Base-by-base conservation (phyloP, 2,329 filamentous ascomycete genomes). In the Alternaria triticimaculans region DNA sequence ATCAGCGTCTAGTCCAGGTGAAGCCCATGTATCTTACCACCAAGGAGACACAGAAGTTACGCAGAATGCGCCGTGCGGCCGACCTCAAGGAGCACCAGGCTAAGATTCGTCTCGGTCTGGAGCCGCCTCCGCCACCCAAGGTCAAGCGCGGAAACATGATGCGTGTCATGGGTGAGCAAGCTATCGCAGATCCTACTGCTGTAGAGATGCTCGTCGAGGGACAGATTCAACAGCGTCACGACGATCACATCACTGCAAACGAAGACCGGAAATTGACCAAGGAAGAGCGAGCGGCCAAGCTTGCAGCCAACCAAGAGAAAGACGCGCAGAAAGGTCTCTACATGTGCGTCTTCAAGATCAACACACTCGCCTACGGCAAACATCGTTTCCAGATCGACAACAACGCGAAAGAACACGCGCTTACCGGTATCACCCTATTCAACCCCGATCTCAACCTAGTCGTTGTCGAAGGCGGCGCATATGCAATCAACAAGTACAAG, bases 141-240 rank as follows among this genome's bases (percentile, higher is more conserved):
- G 93, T 99, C 71, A 98, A 97, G 83, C 96, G 96, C 81, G 92
- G 91, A 62, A 99, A 99, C 80, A 87, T 99, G 77, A 99, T 99
- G 96, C 91, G 94, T 62, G 96, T 99, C 28, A 86, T 97, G 60
- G 96, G 96, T 66, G 93, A 97, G 77, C 91, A 93, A 80, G 90
- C 90, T 18, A 95, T 99, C 70, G 96, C 97, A 77, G 96, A 99
- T 81, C 96, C 96, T 7, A 99, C 96, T 1, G 96, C 96, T 5
- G 96, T 99, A 49, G 96, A 99, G 82, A 93, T 94, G 55, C 90
- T 93, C 23, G 96, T 99, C 55, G 97, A 96, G 79, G 87, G 90
- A 57, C 94, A 99, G 80, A 97, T 99, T 69, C 91, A 91, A 26
- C 94, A 96, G 66, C 92, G 96, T 45, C 89, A 91, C 62, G 86